A percentile compares a stretch with the other conserved stretches of the same genome.
Conservation (phyloP, 2,329 filamentous ascomycete species). For the Aspergillus carbonarius region DNA sequence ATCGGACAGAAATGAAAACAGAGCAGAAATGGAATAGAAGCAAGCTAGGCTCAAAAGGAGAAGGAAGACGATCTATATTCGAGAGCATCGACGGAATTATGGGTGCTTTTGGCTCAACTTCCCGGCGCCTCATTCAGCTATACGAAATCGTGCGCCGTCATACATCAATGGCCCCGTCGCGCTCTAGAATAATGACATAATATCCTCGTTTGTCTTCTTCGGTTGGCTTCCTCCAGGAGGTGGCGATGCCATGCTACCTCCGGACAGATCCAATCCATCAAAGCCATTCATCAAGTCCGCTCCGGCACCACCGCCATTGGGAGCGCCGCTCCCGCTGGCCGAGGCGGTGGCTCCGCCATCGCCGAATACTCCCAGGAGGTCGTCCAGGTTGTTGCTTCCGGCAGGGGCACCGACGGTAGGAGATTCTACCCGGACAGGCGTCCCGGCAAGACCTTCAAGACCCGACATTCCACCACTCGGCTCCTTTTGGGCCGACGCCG, state of each 20-base stretch:
- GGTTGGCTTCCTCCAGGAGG: constrained; percentile 24
- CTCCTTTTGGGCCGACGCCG: constrained; percentile 75
- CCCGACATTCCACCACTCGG: constrained; percentile 65
- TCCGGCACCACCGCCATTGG: constrained; percentile 29
- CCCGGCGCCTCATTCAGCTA: not conserved
- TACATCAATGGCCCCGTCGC: not conserved
- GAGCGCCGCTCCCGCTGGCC: constrained; percentile 30
- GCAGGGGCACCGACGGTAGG: constrained; percentile 41
- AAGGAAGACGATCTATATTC: not conserved
- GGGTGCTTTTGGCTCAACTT: not conserved
- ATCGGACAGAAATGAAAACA: not conserved
- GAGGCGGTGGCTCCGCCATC: constrained; percentile 41
- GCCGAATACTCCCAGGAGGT: constrained; percentile 73
- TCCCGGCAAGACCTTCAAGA: constrained; percentile 56
- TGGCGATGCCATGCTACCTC: constrained; percentile 34
- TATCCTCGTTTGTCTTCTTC: constrained; percentile 57
- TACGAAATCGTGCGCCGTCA: not conserved
- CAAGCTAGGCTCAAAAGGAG: not conserved
- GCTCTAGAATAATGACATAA: constrained; percentile 54
- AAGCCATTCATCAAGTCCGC: constrained; percentile 77
- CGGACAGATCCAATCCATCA: constrained; percentile 72
- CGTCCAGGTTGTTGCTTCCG: constrained; percentile 67
- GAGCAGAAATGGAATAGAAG: not conserved
- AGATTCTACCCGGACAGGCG: constrained; percentile 51
- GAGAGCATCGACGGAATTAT: constrained; percentile 3